Evolutionary conservation across 192 early-diverging fungal species (phyloP).

Genomic region (Backusella morwellensis): DNA sequence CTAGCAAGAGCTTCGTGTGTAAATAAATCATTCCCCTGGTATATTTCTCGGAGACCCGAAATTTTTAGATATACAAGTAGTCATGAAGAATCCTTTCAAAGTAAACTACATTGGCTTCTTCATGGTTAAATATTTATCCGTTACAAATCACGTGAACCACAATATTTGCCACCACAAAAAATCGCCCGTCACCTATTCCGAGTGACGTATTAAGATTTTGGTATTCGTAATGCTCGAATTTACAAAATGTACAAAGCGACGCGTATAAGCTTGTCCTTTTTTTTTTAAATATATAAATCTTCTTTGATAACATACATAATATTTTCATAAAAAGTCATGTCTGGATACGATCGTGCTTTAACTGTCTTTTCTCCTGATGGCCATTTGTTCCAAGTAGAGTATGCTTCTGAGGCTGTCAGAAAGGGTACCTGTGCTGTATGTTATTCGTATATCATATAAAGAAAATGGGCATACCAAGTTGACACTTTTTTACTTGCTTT

Average conservation of each 20-base stretch:
- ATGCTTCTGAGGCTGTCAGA: conserved; percentile 95
- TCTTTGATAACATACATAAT: not conserved
- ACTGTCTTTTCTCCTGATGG: conserved; percentile 99
- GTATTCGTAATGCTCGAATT: conserved; percentile 4
- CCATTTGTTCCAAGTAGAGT: conserved; percentile 99
- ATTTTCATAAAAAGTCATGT: conserved; percentile 27
- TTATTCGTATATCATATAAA: not conserved
- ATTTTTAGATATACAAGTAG: no score
- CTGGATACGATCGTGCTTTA: conserved; percentile 76
- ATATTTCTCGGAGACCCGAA: no score
- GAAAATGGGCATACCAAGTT: not conserved
- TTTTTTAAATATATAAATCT: not conserved
- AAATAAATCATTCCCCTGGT: no score
- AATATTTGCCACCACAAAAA: not conserved
- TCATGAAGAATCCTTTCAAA: no score
- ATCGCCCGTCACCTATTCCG: not conserved
- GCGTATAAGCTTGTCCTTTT: not conserved
- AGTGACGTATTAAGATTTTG: not conserved
- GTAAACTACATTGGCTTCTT: no score
- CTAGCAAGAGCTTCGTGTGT: no score
- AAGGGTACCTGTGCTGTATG: conserved; percentile 97
- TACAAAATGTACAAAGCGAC: conserved; percentile 3
- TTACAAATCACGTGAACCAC: not conserved
- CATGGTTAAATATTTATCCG: no score
- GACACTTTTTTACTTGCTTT: conserved; percentile 1